Conservation (phyloP, 352 stramenopile species). For the Pythium phragmitis region DNA sequence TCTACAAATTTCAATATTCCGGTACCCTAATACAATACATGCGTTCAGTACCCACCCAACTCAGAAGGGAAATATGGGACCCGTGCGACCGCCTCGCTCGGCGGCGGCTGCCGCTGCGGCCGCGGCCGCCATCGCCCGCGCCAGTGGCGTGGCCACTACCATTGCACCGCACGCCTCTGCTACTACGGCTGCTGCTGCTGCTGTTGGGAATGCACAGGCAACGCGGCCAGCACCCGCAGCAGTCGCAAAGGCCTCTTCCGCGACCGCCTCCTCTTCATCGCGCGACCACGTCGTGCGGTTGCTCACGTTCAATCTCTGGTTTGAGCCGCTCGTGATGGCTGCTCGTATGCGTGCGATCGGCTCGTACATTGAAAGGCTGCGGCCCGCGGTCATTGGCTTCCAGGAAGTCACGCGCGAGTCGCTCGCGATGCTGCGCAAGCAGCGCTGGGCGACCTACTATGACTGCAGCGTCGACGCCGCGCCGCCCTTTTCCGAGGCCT, state of each 20-base stretch:
- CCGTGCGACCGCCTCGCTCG: conserved; percentile 6
- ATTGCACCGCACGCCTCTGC: background rate
- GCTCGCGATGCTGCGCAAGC: conserved; percentile 52
- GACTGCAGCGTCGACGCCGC: conserved; percentile 75
- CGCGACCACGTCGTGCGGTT: conserved; percentile 42
- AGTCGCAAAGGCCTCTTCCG: background rate
- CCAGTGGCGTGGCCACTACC: background rate
- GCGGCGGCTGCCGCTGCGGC: conserved; percentile 19
- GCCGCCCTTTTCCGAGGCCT: conserved; percentile 65
- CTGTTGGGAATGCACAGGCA: background rate
- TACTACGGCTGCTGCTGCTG: background rate
- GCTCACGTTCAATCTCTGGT: conserved; percentile 78
- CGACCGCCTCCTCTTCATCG: background rate
- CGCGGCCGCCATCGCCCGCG: conserved; percentile 25
- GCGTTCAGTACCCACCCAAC: background rate
- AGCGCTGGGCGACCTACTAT: conserved; percentile 68
- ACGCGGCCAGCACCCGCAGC: background rate
- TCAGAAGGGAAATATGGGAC: background rate
- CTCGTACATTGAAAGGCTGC: conserved; percentile 41
- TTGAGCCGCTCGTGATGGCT: conserved; percentile 57
- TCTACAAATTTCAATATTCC: conserved; percentile 6
- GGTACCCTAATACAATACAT: background rate
- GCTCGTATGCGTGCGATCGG: conserved; percentile 67
- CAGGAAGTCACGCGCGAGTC: conserved; percentile 73
- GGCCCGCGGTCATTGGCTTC: conserved; percentile 70